Percentiles rank a stretch among this genome's conserved stretches.
phyloP scores from a whole-genome alignment of 2,329 filamentous ascomycete species.

The Fusarium domesticum region DNA sequence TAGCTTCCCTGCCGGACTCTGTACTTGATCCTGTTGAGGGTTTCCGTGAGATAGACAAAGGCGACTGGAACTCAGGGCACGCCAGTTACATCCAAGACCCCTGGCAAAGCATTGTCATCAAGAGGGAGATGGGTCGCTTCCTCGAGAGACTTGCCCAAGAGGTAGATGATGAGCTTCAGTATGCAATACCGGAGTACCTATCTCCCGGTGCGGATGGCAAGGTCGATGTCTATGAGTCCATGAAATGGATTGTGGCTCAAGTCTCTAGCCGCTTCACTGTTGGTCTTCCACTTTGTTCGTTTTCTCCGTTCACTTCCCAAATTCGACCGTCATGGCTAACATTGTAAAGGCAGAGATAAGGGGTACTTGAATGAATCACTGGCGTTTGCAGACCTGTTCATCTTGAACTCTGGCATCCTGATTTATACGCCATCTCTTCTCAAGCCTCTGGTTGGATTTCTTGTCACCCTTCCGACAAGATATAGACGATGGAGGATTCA shows the following conservation, averaged over 20 bases:
- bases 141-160: constrained; percentile 2
- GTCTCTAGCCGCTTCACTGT: constrained; percentile 11
- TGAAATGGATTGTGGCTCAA: constrained; percentile 11
- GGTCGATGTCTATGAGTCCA: constrained; percentile 11
- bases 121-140: constrained; percentile 9
- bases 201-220: not conserved
- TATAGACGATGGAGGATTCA: constrained; percentile 16
- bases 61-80: constrained; percentile 8
- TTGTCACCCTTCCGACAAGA: constrained; percentile 6
- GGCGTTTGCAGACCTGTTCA: constrained; percentile 6
- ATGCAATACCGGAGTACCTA: constrained; percentile 6
- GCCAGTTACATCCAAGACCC: constrained; percentile 10
- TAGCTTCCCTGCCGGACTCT: constrained; percentile 5
- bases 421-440: constrained; percentile 6
- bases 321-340: not conserved
- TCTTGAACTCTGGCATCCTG: constrained; percentile 6
- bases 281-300: constrained; percentile 8
- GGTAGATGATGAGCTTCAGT: constrained; percentile 8
- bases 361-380: constrained; percentile 2
- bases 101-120: constrained; percentile 11
- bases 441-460: constrained; percentile 5
- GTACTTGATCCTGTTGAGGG: constrained; percentile 7
- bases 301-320: not conserved
- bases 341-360: constrained; percentile 3
- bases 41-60: constrained; percentile 7